These are phyloP conservation scores for Colletotrichum limetticola DNA, from an alignment of 2,329 filamentous ascomycete genomes.

Conservation along the genomic window DNA sequence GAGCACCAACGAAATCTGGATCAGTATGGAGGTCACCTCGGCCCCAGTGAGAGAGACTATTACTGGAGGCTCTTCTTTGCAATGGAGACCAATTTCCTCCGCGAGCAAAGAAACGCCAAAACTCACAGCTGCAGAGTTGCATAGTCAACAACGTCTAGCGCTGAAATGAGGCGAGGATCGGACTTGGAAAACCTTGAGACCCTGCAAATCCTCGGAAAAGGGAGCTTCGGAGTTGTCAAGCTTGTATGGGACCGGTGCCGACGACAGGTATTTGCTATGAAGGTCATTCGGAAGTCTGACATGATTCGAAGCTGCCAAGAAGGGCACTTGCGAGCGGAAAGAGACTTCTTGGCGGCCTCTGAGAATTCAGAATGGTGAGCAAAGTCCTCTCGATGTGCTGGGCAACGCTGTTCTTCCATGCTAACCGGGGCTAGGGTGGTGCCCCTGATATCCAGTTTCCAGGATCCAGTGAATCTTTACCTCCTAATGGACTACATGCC, in stretches of 20 bases:
- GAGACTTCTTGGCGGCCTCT: slow-evolving; percentile 90
- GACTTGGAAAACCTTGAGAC: slow-evolving; percentile 74
- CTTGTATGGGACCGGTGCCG: slow-evolving; percentile 73
- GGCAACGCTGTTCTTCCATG: neutral
- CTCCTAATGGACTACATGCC: slow-evolving; percentile 99
- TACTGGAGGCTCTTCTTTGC: slow-evolving; percentile 57
- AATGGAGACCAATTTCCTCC: slow-evolving; percentile 66
- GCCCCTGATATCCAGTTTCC: slow-evolving; percentile 87
- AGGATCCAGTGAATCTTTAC: slow-evolving; percentile 86
- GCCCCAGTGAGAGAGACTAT: slow-evolving; percentile 65
- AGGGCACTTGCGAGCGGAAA: slow-evolving; percentile 88
- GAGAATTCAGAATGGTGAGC: slow-evolving; percentile 83
- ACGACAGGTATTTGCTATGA: slow-evolving; percentile 87
- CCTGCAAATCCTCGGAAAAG: slow-evolving; percentile 86
- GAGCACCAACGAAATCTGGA: slow-evolving; percentile 74
- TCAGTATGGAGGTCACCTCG: slow-evolving; percentile 43
- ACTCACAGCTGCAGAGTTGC: slow-evolving; percentile 15
- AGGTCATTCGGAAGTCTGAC: slow-evolving; percentile 92
- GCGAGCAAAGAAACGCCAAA: slow-evolving; percentile 21
- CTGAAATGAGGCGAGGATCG: neutral
- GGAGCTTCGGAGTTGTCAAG: slow-evolving; percentile 92
- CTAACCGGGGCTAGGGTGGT: slow-evolving; percentile 72
- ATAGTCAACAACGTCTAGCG: neutral
- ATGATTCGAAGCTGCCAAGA: slow-evolving; percentile 95
- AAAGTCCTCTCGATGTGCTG: neutral